phyloP scores from a whole-genome alignment of 73 alveolate genomes.

The Tetrahymena thermophila region DNA sequence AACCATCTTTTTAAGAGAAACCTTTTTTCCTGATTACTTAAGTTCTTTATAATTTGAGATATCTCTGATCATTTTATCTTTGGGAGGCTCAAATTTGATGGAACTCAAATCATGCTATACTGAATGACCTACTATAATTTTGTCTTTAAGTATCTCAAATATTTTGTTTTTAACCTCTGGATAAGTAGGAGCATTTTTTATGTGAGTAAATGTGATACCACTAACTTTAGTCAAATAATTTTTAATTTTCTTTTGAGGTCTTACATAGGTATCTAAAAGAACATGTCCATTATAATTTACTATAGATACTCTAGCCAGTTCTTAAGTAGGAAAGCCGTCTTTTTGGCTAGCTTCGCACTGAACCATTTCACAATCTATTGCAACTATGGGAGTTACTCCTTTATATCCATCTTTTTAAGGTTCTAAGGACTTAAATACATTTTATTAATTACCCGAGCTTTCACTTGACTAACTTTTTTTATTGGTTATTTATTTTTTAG shows the following conservation, averaged over 20 bases:
- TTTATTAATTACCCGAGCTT: background rate
- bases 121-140: constrained; percentile 63
- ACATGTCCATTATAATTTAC: constrained; percentile 74
- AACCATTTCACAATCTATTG: constrained; percentile 82
- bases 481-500: background rate
- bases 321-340: constrained; percentile 19
- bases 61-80: constrained; percentile 47
- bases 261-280: constrained; percentile 47
- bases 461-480: background rate
- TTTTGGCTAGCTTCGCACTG: constrained; percentile 54
- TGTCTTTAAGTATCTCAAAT: constrained; percentile 44
- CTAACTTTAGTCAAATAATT: constrained; percentile 63
- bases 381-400: constrained; percentile 35
- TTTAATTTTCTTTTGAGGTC: constrained; percentile 57
- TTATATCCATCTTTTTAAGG: background rate
- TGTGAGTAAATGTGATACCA: constrained; percentile 55
- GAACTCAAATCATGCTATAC: constrained; percentile 60
- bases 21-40: constrained; percentile 46
- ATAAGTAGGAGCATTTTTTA: constrained; percentile 47
- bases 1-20: constrained; percentile 49
- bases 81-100: constrained; percentile 37
- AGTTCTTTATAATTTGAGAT: constrained; percentile 31
- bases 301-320: constrained; percentile 64
- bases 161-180: constrained; percentile 36
- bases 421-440: background rate